Evolutionary conservation across 2,329 filamentous ascomycete species (phyloP).

Genomic region (Diaporthe sp.): DNA sequence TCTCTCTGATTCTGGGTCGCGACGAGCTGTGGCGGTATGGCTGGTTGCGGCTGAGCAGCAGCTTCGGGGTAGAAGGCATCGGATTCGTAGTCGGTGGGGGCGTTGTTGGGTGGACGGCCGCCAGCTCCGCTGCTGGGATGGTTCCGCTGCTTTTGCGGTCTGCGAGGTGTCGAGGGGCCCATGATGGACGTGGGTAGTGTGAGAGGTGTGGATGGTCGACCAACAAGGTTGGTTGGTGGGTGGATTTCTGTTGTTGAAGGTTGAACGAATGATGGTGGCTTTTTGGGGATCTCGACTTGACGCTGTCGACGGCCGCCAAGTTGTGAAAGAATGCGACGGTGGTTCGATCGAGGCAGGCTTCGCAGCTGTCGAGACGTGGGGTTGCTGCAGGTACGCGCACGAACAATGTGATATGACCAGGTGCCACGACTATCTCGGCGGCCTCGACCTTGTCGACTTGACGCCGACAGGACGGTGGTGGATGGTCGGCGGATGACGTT

Average conservation of each 20-base stretch:
- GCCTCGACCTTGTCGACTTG: constrained; percentile 20
- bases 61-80: constrained; percentile 67
- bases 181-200: background rate
- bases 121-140: constrained; percentile 44
- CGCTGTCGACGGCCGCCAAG: background rate
- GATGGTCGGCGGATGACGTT: background rate
- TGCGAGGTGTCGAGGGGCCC: constrained; percentile 10
- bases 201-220: background rate
- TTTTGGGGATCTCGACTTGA: background rate
- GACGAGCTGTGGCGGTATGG: constrained; percentile 67
- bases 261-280: background rate
- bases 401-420: background rate
- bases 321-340: background rate
- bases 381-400: background rate
- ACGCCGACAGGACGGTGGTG: constrained; percentile 15
- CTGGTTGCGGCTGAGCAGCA: constrained; percentile 10
- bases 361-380: background rate
- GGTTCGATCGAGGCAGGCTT: background rate
- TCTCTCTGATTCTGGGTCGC: constrained; percentile 65
- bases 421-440: background rate
- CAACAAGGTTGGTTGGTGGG: background rate
- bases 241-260: background rate
- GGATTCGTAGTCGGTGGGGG: constrained; percentile 74
- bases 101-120: background rate
- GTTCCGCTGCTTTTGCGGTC: constrained; percentile 44